These are phyloP conservation scores for Phialemoniopsis sp. DNA, from an alignment of 2,329 filamentous ascomycete genomes.

Conservation along the genomic window DNA sequence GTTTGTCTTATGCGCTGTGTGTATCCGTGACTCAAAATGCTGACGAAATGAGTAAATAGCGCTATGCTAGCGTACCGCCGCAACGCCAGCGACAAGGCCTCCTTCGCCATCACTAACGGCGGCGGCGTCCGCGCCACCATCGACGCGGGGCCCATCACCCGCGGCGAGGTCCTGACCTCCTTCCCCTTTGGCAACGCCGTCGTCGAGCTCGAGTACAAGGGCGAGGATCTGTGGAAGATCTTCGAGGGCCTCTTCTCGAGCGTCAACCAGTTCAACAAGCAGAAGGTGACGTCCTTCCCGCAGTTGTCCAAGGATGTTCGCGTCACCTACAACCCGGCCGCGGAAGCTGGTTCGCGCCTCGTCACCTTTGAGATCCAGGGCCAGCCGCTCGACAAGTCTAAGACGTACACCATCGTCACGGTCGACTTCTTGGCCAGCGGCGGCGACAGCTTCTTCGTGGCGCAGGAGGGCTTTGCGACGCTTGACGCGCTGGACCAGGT, in stretches of 20 bases:
- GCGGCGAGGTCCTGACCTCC: constrained; percentile 57
- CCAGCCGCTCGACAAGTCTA: constrained; percentile 36
- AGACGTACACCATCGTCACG: constrained; percentile 54
- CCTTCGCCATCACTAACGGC: constrained; percentile 59
- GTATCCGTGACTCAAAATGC: too few relatives aligned
- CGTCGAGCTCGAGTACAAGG: constrained; percentile 50
- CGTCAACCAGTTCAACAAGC: constrained; percentile 49
- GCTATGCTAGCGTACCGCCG: constrained; percentile 59
- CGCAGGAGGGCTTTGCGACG: background rate
- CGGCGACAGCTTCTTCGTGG: constrained; percentile 51
- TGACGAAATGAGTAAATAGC: constrained; percentile 30
- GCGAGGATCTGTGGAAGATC: constrained; percentile 49
- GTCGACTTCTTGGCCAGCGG: constrained; percentile 59
- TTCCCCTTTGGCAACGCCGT: constrained; percentile 66
- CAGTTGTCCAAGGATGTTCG: constrained; percentile 55
- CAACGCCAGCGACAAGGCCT: constrained; percentile 38
- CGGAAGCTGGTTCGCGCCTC: constrained; percentile 43
- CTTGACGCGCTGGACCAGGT: constrained; percentile 5
- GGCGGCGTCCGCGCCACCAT: constrained; percentile 63
- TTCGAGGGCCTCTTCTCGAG: constrained; percentile 55
- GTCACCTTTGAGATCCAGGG: constrained; percentile 47
- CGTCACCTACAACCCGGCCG: constrained; percentile 52
- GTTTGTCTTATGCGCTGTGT: too few relatives aligned
- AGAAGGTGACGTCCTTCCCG: constrained; percentile 52
- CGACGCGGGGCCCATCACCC: constrained; percentile 55